Evolutionary conservation across 371 early-diverging fungal genomes (phyloP), one percentile per base, ranked within the genome.

Genomic region (Mucor saturninus): DNA sequence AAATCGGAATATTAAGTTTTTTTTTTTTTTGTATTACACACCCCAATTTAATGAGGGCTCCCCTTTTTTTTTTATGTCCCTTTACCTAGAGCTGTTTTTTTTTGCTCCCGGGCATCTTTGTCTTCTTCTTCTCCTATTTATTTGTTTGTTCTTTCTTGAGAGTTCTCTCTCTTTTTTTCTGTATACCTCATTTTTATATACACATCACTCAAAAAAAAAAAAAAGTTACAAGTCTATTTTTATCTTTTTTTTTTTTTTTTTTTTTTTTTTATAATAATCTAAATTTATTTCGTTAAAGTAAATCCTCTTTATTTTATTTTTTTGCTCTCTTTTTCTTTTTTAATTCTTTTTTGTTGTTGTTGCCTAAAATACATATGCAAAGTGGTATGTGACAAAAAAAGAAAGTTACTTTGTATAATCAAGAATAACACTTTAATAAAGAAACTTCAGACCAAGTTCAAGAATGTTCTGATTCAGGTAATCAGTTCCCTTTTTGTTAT

Each of bases 381-480:
- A 54, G 51, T 59, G 55, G 55, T 48, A 59, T 38, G 26, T 26
- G 32, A 21, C 28, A 60, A 14, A 54, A 54, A 30, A 38, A 45
- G 10, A 29, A 49, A 46, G 5, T 21, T 21, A 21, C 21, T 21
- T 21, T 21, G 21, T 21, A 21, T 21, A 26, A 46, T 7, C 43
- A 5, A 8, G 43, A 39, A 31, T 21, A 21, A 21, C 21, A 21
- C 43, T 8, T 8, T 5, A 46, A 59, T 8, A 59, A 54, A 66
- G 67, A 35, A 38, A 31, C 61, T 38, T 39, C 43, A 37, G 56
- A 49, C 37, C 55, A 53, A 62, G 67, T 48, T 13, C n/a, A 69
- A 38, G 1, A 61, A 54, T 75, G 75, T 64, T 52, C 69, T 6
- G 62, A 71, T 49, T 55, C 51, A 65, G 69, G 69, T 26, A 76